phyloP scores from a whole-genome alignment of 2,329 filamentous ascomycete species.

The Fusarium guadeloupense region DNA sequence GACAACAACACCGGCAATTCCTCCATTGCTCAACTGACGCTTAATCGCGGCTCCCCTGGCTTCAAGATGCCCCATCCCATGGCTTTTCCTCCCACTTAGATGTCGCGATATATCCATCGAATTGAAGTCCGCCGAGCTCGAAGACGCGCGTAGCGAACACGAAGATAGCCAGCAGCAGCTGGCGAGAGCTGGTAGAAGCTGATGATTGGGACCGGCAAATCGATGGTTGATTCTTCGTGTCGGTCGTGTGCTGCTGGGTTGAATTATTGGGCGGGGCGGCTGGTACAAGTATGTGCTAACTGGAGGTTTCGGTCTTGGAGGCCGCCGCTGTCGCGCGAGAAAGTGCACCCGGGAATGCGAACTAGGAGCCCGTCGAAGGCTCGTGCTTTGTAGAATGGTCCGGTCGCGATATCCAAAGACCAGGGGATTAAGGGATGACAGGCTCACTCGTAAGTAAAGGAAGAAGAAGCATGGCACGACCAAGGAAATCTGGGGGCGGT shows the following conservation, averaged over 20 bases:
- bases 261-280: constrained; percentile 34
- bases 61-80: constrained; percentile 35
- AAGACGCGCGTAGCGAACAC: constrained; percentile 19
- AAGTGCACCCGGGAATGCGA: constrained; percentile 20
- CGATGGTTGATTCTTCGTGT: constrained; percentile 21
- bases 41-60: constrained; percentile 34
- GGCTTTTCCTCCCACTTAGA: constrained; percentile 36
- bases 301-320: constrained; percentile 31
- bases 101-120: constrained; percentile 37
- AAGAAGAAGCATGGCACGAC: constrained; percentile 23
- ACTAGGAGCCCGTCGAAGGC: constrained; percentile 30
- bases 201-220: constrained; percentile 20
- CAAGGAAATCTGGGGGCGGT: constrained; percentile 30
- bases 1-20: constrained; percentile 51
- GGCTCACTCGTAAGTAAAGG: constrained; percentile 30
- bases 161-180: constrained; percentile 32
- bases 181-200: constrained; percentile 33
- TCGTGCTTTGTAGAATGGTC: constrained; percentile 21
- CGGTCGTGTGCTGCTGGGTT: constrained; percentile 18
- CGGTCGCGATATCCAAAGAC: constrained; percentile 10
- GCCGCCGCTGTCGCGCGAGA: constrained; percentile 38
- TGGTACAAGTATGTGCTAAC: constrained; percentile 10
- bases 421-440: constrained; percentile 15
- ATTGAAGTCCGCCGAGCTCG: constrained; percentile 15
- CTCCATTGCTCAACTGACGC: constrained; percentile 47